Conservation (phyloP, 257 asterid species). For the Nicotiana sylvestris region DNA sequence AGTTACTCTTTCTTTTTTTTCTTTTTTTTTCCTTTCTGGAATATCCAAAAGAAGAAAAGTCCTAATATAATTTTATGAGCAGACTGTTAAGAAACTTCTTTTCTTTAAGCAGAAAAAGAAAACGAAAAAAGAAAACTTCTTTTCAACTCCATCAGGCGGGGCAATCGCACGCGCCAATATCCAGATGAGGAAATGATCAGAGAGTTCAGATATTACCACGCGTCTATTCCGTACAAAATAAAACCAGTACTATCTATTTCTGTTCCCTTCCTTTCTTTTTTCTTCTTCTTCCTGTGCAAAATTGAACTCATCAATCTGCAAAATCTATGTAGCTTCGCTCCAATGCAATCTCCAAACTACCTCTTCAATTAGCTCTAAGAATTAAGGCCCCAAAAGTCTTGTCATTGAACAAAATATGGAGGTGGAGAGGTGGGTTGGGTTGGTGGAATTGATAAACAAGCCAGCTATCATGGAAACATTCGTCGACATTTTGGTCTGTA, state of each 20-base stretch:
- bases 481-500: slow-evolving; percentile 82
- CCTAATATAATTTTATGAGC: no score
- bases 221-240: background rate
- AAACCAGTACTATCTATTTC: background rate
- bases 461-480: slow-evolving; percentile 71
- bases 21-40: no score
- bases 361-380: background rate
- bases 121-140: background rate
- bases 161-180: background rate
- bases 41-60: no score
- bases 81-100: no score
- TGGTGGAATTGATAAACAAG: slow-evolving; percentile 43
- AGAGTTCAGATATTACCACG: slow-evolving; percentile 3
- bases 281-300: background rate
- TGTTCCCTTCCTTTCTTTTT: background rate
- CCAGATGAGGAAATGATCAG: background rate
- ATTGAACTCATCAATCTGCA: background rate
- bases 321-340: background rate
- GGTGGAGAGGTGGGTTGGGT: slow-evolving; percentile 38
- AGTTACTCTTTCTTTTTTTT: no score
- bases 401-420: slow-evolving; percentile 39
- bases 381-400: background rate
- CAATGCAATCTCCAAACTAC: slow-evolving; percentile 6
- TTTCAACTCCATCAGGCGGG: background rate
- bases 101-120: no score